A percentile compares a stretch with the other conserved stretches of the same genome.
Evolutionary conservation across 2,329 filamentous ascomycete species (phyloP).

Genomic region (Moelleriella libera): DNA sequence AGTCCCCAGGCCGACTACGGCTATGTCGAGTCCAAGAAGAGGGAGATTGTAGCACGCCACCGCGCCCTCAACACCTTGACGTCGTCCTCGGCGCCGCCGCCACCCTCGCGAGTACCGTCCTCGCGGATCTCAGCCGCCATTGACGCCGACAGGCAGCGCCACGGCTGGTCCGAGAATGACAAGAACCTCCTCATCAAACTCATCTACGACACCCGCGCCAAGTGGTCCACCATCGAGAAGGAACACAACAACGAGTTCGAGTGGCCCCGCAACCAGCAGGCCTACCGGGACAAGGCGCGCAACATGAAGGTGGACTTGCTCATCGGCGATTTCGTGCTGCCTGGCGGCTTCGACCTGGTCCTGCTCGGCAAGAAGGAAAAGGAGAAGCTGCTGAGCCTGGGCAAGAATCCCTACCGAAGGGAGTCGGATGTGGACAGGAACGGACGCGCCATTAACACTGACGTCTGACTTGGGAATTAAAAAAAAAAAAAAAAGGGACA

Average conservation of each 20-base stretch:
- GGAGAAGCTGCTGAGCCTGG: conserved; percentile 20
- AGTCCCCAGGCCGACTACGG: conserved; percentile 1
- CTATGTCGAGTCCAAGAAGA: conserved; percentile 2
- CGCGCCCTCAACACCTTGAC: conserved; percentile 3
- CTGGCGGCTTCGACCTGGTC: conserved; percentile 34
- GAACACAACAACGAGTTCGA: conserved; percentile 22
- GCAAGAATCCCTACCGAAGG: conserved; percentile 34
- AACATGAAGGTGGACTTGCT: conserved; percentile 40
- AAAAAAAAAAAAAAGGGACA: no score
- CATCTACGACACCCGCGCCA: conserved; percentile 16
- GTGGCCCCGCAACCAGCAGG: conserved; percentile 34
- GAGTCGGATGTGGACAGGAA: conserved; percentile 30
- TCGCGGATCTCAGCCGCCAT: not conserved
- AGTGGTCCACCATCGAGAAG: conserved; percentile 18
- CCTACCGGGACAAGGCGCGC: conserved; percentile 43
- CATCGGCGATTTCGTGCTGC: conserved; percentile 27
- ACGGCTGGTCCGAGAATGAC: conserved; percentile 29
- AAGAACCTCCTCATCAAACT: conserved; percentile 24
- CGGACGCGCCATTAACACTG: conserved; percentile 24
- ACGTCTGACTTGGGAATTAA: not conserved
- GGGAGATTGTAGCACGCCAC: conserved; percentile 8
- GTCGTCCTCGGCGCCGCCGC: not conserved
- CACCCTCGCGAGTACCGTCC: not conserved
- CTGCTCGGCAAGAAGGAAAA: conserved; percentile 35
- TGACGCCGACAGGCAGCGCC: conserved; percentile 9